Percentiles rank a stretch among this genome's conserved stretches.
These are phyloP conservation scores for Triadica sebifera DNA, from an alignment of 345 rosid genomes.

Conservation along the genomic window DNA sequence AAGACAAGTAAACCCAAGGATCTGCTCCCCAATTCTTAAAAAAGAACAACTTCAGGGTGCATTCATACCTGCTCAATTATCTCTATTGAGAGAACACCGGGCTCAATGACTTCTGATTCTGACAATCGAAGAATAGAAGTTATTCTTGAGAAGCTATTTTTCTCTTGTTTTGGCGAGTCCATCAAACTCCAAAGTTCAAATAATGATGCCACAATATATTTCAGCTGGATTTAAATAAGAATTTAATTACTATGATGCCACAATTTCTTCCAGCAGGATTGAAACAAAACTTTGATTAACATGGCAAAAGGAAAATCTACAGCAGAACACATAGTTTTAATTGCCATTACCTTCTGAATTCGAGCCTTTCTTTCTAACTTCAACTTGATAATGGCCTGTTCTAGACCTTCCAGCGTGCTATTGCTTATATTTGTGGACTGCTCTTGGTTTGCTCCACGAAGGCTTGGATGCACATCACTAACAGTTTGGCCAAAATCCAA, in stretches of 20 bases:
- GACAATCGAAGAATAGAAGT: slow-evolving; percentile 52
- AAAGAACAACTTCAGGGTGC: slow-evolving; percentile 1
- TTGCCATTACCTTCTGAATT: slow-evolving; percentile 61
- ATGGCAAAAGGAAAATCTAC: slow-evolving; percentile 6
- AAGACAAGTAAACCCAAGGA: slow-evolving; percentile 17
- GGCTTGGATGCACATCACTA: slow-evolving; percentile 88
- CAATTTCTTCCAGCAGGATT: slow-evolving; percentile 73
- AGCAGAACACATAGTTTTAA: background rate
- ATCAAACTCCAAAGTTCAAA: slow-evolving; percentile 88
- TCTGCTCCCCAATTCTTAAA: slow-evolving; percentile 3
- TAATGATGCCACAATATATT: slow-evolving; percentile 51
- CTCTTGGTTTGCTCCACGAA: slow-evolving; percentile 59
- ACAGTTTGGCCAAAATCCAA: slow-evolving; percentile 78
- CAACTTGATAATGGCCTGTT: slow-evolving; percentile 58
- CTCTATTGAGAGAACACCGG: slow-evolving; percentile 64
- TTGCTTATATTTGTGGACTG: slow-evolving; percentile 83
- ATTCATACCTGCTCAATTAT: slow-evolving; percentile 64
- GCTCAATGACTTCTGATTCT: slow-evolving; percentile 62
- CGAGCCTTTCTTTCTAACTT: slow-evolving; percentile 67
- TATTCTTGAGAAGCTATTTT: slow-evolving; percentile 52
- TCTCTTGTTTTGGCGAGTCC: slow-evolving; percentile 79
- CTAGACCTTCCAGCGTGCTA: slow-evolving; percentile 75
- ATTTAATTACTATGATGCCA: slow-evolving; percentile 20
- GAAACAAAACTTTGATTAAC: slow-evolving; percentile 16
- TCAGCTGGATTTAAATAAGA: slow-evolving; percentile 54